Conservation (phyloP, 331 rosid species). For the Pyracantha coccinea region DNA sequence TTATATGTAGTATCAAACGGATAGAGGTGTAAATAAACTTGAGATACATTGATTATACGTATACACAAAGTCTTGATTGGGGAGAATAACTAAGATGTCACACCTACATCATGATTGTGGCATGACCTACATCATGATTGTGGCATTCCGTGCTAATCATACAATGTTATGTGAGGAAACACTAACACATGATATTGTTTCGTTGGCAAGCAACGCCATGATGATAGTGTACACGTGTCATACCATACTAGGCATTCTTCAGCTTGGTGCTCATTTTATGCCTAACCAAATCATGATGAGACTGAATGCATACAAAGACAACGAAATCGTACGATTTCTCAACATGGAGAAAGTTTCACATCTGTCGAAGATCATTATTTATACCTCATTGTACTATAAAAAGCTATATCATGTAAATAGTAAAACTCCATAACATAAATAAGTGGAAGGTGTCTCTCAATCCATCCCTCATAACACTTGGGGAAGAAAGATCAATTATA, state of each 20-base stretch:
- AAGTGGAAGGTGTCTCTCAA: not conserved
- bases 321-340: not conserved
- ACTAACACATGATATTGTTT: not conserved
- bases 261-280: not conserved
- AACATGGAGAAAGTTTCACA: not conserved
- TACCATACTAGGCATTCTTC: not conserved
- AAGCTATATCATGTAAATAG: not conserved
- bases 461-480: not conserved
- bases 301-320: not conserved
- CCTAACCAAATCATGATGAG: not conserved
- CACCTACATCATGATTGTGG: not conserved
- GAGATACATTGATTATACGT: not conserved
- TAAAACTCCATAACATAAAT: not conserved
- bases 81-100: not conserved
- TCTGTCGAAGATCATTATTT: not conserved
- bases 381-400: not conserved
- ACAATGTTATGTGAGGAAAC: not conserved
- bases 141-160: not conserved
- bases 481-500: not conserved
- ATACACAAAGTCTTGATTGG: no score
- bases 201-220: rapidly evolving
- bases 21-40: not conserved
- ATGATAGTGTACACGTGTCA: rapidly evolving
- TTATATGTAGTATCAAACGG: not conserved
- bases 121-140: no score